A percentile compares a stretch with the other conserved stretches of the same genome.
Evolutionary conservation across 495 filamentous ascomycete genomes (phyloP).

Genomic region (Neurospora tetraspora): DNA sequence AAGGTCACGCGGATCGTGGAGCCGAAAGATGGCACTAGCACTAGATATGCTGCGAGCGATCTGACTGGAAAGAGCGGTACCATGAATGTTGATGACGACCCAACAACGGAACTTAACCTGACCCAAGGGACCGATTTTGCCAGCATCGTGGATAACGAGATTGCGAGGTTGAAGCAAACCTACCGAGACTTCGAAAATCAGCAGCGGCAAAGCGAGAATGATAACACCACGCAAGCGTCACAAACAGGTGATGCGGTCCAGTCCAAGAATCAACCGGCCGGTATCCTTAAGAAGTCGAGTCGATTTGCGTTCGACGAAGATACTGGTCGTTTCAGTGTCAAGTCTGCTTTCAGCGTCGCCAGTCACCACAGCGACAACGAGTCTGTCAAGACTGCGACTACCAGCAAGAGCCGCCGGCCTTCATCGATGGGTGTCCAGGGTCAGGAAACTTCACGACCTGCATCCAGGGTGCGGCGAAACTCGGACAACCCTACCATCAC

Average conservation of each 20-base stretch:
- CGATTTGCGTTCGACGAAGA: slow-evolving; percentile 26
- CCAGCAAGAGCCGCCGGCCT: slow-evolving; percentile 3
- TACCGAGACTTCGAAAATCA: slow-evolving; percentile 23
- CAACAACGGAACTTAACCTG: slow-evolving; percentile 31
- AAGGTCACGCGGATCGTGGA: slow-evolving; percentile 29
- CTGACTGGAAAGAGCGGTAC: slow-evolving; percentile 18
- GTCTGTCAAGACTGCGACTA: slow-evolving; percentile 1
- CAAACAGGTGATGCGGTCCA: slow-evolving; percentile 10
- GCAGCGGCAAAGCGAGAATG: slow-evolving; percentile 14
- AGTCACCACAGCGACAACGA: slow-evolving; percentile 21
- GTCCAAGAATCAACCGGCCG: slow-evolving; percentile 21
- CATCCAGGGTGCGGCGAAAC: slow-evolving; percentile 21
- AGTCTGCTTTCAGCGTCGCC: slow-evolving; percentile 27
- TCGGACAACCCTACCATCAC: slow-evolving; percentile 36
- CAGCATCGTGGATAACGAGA: slow-evolving; percentile 31
- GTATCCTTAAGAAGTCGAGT: slow-evolving; percentile 36
- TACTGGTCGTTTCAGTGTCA: slow-evolving; percentile 34
- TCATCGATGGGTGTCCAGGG: slow-evolving; percentile 4
- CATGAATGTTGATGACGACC: slow-evolving; percentile 29
- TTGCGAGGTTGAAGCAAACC: slow-evolving; percentile 26
- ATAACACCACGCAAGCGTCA: slow-evolving; percentile 9
- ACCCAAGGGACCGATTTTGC: slow-evolving; percentile 33
- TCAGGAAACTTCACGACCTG: slow-evolving; percentile 10
- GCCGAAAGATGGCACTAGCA: slow-evolving; percentile 18
- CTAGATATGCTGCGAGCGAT: slow-evolving; percentile 10